phyloP scores from a whole-genome alignment of 306 rosid species.

The Fagus crenata region DNA sequence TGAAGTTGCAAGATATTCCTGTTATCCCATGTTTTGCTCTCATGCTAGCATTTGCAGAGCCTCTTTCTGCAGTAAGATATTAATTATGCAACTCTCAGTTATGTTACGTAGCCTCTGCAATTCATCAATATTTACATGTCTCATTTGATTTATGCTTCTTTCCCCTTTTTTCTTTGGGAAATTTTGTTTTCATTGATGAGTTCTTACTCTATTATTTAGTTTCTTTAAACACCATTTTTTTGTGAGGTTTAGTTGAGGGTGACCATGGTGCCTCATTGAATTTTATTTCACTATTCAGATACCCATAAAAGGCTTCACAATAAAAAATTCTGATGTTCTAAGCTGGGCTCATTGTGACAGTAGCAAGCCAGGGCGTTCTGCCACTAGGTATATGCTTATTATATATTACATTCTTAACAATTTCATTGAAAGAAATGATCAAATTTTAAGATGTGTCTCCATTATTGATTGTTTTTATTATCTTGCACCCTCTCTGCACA shows the following conservation, averaged over 20 bases:
- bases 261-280: slow-evolving; percentile 28
- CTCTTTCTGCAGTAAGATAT: slow-evolving; percentile 68
- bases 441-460: slow-evolving; percentile 19
- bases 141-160: slow-evolving; percentile 20
- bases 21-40: slow-evolving; percentile 72
- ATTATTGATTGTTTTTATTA: slow-evolving; percentile 18
- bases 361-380: slow-evolving; percentile 83
- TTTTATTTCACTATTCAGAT: slow-evolving; percentile 50
- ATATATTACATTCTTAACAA: slow-evolving; percentile 9
- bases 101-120: slow-evolving; percentile 17
- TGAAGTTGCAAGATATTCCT: slow-evolving; percentile 63
- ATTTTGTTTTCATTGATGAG: slow-evolving; percentile 22
- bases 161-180: slow-evolving; percentile 12
- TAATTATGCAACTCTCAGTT: slow-evolving; percentile 20
- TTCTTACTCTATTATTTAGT: slow-evolving; percentile 11
- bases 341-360: slow-evolving; percentile 80
- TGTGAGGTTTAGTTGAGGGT: slow-evolving; percentile 21
- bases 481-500: slow-evolving; percentile 31
- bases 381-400: slow-evolving; percentile 49
- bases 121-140: slow-evolving; percentile 12
- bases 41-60: slow-evolving; percentile 85
- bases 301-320: slow-evolving; percentile 67
- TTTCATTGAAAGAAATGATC: slow-evolving; percentile 14
- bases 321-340: slow-evolving; percentile 61
- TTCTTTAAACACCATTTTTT: slow-evolving; percentile 6